A percentile compares a stretch with the other conserved stretches of the same genome.
These are phyloP conservation scores for Haematococcus lacustris DNA, from an alignment of 139 green algal species.

Conservation along the genomic window DNA sequence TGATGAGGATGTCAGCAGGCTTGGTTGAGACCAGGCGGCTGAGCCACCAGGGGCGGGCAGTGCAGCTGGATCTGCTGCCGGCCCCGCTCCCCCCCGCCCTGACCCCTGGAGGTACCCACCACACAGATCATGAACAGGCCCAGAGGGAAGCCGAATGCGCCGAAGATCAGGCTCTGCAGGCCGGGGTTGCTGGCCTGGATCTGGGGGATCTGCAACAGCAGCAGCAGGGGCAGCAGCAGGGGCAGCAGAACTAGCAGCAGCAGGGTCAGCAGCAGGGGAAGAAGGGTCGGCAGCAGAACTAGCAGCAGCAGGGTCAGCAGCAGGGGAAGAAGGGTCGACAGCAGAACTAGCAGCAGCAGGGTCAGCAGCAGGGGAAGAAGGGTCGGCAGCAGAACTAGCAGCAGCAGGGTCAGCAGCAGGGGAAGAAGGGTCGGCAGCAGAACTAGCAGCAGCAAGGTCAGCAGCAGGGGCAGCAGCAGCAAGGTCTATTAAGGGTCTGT, in stretches of 20 bases:
- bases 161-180: neutral
- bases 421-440: too few species aligned
- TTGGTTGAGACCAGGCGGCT: neutral
- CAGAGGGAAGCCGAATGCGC: neutral
- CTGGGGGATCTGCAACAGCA: neutral
- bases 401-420: too few species aligned
- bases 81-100: neutral
- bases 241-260: neutral
- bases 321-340: too few species aligned
- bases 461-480: neutral
- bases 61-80: neutral
- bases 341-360: neutral
- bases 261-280: too few species aligned
- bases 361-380: too few species aligned
- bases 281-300: too few species aligned
- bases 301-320: too few species aligned
- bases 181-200: neutral
- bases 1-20: neutral
- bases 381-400: too few species aligned
- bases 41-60: neutral
- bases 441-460: neutral
- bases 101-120: too few species aligned
- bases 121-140: constrained; percentile 1
- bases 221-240: neutral
- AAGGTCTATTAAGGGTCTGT: too few species aligned